These are phyloP conservation scores for Aeschynomene evenia DNA, from an alignment of 306 rosid genomes.

Conservation along the genomic window DNA sequence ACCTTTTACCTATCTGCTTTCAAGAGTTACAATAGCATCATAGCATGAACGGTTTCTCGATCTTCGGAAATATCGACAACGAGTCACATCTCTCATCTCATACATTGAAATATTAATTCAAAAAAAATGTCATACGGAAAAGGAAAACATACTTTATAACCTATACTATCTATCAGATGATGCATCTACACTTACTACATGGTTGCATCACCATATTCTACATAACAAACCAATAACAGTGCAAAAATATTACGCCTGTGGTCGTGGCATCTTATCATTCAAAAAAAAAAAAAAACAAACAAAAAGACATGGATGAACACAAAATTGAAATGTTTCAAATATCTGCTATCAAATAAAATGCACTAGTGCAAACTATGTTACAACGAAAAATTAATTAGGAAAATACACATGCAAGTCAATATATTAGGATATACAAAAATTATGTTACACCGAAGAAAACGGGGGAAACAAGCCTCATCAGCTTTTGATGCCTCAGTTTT, in stretches of 20 bases:
- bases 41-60: not conserved
- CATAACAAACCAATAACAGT: not conserved
- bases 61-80: not conserved
- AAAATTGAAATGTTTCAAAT: conserved; percentile 11
- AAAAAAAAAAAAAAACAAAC: not conserved
- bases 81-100: not conserved
- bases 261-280: not conserved
- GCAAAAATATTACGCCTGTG: not conserved
- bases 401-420: conserved; percentile 3
- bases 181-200: not conserved
- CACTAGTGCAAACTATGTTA: not conserved
- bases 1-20: no score
- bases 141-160: no score
- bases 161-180: not conserved
- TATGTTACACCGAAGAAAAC: conserved; percentile 1
- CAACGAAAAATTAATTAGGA: not conserved
- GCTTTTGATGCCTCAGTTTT: conserved; percentile 15
- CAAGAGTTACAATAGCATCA: not conserved
- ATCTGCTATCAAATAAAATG: not conserved
- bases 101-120: no score
- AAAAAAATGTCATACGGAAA: no score
- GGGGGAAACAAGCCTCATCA: not conserved
- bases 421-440: conserved; percentile 17
- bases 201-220: not conserved
- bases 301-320: not conserved